Evolutionary conservation across 1,284 basidiomycete species (phyloP).

Genomic region (Athelia psychrophila): DNA sequence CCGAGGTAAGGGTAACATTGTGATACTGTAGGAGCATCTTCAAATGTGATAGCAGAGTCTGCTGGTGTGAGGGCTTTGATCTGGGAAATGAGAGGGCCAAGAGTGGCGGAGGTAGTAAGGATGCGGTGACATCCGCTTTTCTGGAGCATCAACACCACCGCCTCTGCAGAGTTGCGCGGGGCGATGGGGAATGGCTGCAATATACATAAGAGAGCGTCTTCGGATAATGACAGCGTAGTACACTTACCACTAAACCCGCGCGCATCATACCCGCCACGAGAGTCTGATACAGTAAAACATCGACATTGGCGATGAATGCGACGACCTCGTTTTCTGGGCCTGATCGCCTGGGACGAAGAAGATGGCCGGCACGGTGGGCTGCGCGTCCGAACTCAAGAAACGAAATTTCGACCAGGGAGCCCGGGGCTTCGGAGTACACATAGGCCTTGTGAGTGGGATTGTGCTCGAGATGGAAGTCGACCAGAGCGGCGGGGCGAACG

Average conservation of each 20-base stretch:
- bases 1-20: constrained; percentile 28
- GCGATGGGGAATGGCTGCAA: constrained; percentile 32
- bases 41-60: constrained; percentile 11
- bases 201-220: not conserved
- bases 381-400: constrained; percentile 21
- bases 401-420: constrained; percentile 6
- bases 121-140: constrained; percentile 19
- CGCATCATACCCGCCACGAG: constrained; percentile 24
- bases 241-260: constrained; percentile 24
- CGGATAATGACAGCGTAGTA: not conserved
- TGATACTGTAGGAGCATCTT: constrained; percentile 20
- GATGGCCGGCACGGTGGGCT: constrained; percentile 28
- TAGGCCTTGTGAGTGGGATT: constrained; percentile 25
- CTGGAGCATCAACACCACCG: constrained; percentile 20
- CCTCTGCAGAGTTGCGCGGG: constrained; percentile 23
- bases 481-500: constrained; percentile 9
- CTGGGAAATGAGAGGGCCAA: constrained; percentile 14
- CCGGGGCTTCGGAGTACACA: constrained; percentile 16
- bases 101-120: constrained; percentile 16
- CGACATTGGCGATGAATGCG: constrained; percentile 27
- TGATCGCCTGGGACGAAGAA: constrained; percentile 20
- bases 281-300: constrained; percentile 29
- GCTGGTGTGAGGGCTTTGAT: constrained; percentile 10
- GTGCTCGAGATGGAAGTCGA: constrained; percentile 30
- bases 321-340: constrained; percentile 25